These are phyloP conservation scores for Pseudocercospora musae DNA, from an alignment of 2,329 filamentous ascomycete species.

Conservation along the genomic window DNA sequence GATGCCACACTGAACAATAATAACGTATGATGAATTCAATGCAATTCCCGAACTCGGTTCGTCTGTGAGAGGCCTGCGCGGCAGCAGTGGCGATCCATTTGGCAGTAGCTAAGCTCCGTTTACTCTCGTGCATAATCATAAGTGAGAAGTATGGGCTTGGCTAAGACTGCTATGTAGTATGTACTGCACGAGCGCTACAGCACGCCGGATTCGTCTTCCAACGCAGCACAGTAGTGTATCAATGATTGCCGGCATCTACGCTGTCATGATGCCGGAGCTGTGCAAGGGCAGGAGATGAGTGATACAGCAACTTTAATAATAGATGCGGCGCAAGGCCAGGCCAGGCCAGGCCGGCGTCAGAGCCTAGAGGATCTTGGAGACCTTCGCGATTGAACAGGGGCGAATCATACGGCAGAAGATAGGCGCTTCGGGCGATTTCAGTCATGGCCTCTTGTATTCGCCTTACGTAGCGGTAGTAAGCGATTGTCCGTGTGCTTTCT, in stretches of 20 bases:
- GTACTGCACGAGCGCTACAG: neutral
- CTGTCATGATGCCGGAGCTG: neutral
- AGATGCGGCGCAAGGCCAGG: neutral
- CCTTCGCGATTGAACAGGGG: neutral
- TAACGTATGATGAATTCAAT: too few relatives aligned
- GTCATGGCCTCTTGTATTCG: too few relatives aligned
- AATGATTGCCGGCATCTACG: neutral
- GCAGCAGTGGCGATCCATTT: neutral
- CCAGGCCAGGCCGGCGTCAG: too few relatives aligned
- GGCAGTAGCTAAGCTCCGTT: neutral
- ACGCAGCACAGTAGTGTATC: neutral
- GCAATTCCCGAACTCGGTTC: neutral
- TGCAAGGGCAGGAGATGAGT: constrained; percentile 1
- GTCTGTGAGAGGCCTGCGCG: neutral
- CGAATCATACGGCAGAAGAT: neutral
- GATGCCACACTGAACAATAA: neutral
- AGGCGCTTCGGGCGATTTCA: neutral
- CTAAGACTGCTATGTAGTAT: too few relatives aligned
- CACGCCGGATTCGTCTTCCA: neutral
- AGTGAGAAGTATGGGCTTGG: neutral
- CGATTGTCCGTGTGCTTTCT: constrained; percentile 1
- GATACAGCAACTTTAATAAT: constrained; percentile 1
- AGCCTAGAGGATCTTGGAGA: constrained; percentile 1
- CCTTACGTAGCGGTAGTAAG: too few relatives aligned
- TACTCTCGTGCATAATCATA: neutral